phyloP scores from a whole-genome alignment of 768 basidiomycete species.

The Amanita phalloides region DNA sequence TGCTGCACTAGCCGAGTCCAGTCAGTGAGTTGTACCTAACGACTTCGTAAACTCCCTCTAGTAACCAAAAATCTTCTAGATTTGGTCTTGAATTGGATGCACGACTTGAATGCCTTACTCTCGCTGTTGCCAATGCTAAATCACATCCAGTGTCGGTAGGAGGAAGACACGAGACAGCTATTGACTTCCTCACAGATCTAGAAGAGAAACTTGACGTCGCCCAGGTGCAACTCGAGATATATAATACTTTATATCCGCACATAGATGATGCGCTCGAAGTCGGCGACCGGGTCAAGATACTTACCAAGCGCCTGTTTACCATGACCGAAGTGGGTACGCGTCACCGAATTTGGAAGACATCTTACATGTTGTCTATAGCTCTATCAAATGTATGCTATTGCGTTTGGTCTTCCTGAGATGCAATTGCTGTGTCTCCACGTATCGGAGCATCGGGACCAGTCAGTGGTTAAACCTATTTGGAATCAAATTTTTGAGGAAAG shows the following conservation, averaged over 20 bases:
- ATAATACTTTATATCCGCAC: constrained; percentile 52
- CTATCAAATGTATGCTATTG: constrained; percentile 79
- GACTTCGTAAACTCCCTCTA: not conserved
- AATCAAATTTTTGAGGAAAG: constrained; percentile 76
- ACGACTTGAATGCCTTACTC: constrained; percentile 85
- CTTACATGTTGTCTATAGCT: constrained; percentile 36
- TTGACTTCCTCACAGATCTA: constrained; percentile 87
- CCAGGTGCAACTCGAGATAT: constrained; percentile 92
- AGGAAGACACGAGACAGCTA: constrained; percentile 79
- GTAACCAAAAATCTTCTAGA: constrained; percentile 22
- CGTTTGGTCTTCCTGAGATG: constrained; percentile 73
- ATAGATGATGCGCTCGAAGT: constrained; percentile 50
- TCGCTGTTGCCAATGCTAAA: constrained; percentile 93
- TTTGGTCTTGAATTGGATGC: constrained; percentile 59
- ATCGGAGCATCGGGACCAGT: constrained; percentile 85
- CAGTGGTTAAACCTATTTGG: constrained; percentile 79
- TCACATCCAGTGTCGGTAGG: constrained; percentile 77
- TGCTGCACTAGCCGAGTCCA: constrained; percentile 72
- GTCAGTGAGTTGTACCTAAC: constrained; percentile 41
- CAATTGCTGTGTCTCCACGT: constrained; percentile 89
- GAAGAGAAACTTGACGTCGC: constrained; percentile 97
- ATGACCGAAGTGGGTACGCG: constrained; percentile 66
- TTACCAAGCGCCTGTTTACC: constrained; percentile 54
- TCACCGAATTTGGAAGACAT: not conserved
- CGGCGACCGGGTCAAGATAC: constrained; percentile 48